These are phyloP conservation scores for Fusarium ambrosium DNA, from an alignment of 2,329 filamentous ascomycete genomes.

Conservation along the genomic window DNA sequence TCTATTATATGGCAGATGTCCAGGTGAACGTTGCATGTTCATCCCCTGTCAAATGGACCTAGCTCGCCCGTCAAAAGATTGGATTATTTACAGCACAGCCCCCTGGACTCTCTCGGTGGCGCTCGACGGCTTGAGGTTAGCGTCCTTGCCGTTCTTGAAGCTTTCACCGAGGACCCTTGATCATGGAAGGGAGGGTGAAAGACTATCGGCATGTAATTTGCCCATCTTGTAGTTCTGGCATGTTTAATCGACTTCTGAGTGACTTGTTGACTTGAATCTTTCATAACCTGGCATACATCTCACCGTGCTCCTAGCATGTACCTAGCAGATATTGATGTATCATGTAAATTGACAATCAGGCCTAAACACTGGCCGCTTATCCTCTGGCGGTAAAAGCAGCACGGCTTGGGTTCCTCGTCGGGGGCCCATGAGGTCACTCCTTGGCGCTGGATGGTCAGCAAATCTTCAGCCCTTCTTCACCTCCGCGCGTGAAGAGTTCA, in stretches of 20 bases:
- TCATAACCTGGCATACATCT: background rate
- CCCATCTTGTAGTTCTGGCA: background rate
- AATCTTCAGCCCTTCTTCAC: conserved; percentile 5
- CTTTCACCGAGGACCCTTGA: background rate
- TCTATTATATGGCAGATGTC: background rate
- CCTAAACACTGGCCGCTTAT: background rate
- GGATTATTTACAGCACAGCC: conserved; percentile 12
- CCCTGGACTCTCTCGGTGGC: background rate
- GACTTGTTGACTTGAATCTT: background rate
- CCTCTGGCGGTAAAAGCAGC: conserved; percentile 1
- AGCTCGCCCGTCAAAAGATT: background rate
- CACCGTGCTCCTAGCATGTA: background rate
- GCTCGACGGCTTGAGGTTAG: conserved; percentile 6
- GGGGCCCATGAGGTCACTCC: background rate
- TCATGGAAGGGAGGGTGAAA: background rate
- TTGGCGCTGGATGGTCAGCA: conserved; percentile 23
- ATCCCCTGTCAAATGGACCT: conserved; percentile 2
- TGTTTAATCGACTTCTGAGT: background rate
- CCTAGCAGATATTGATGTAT: background rate
- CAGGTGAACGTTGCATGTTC: conserved; percentile 8
- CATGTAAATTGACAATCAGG: background rate
- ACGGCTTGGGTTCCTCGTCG: background rate
- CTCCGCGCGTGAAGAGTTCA: conserved; percentile 10
- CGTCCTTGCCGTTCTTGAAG: conserved; percentile 4
- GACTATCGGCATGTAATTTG: background rate